These are phyloP conservation scores for Pseudonitzschia delicatissima DNA, from an alignment of 108 stramenopile genomes.

Conservation along the genomic window DNA sequence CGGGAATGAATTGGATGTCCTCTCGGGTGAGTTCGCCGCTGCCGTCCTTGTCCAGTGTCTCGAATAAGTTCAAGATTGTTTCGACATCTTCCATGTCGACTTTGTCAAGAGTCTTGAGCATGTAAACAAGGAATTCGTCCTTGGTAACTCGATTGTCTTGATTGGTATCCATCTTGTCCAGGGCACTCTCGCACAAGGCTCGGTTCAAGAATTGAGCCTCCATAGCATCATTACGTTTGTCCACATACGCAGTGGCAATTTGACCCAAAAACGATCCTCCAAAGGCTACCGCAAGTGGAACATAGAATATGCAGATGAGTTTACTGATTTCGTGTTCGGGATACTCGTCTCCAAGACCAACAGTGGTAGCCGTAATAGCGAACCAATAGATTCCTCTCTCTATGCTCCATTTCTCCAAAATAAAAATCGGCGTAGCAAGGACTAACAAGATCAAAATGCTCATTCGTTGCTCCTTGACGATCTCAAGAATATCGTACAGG, in stretches of 20 bases:
- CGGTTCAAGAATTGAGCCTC: constrained; percentile 44
- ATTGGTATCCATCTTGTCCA: constrained; percentile 50
- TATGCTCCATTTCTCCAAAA: background rate
- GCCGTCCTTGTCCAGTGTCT: constrained; percentile 25
- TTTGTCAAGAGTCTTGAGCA: constrained; percentile 66
- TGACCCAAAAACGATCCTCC: constrained; percentile 46
- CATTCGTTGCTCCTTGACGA: background rate
- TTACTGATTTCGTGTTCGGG: constrained; percentile 20
- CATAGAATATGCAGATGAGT: constrained; percentile 45
- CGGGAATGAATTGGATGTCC: background rate
- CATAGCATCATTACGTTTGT: constrained; percentile 16
- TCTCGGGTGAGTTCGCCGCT: constrained; percentile 19
- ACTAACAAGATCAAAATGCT: background rate
- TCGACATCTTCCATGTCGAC: constrained; percentile 39
- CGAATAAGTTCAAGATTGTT: constrained; percentile 26
- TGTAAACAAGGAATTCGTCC: constrained; percentile 52
- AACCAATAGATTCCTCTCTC: constrained; percentile 31
- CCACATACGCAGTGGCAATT: constrained; percentile 43
- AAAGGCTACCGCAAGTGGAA: constrained; percentile 61
- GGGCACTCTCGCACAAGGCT: constrained; percentile 44
- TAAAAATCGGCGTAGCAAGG: background rate
- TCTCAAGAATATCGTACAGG: background rate
- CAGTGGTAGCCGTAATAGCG: constrained; percentile 36
- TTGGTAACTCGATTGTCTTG: constrained; percentile 42
- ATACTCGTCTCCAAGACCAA: constrained; percentile 49